phyloP scores from a whole-genome alignment of 2,329 filamentous ascomycete genomes.

The Xylaria sp. region DNA sequence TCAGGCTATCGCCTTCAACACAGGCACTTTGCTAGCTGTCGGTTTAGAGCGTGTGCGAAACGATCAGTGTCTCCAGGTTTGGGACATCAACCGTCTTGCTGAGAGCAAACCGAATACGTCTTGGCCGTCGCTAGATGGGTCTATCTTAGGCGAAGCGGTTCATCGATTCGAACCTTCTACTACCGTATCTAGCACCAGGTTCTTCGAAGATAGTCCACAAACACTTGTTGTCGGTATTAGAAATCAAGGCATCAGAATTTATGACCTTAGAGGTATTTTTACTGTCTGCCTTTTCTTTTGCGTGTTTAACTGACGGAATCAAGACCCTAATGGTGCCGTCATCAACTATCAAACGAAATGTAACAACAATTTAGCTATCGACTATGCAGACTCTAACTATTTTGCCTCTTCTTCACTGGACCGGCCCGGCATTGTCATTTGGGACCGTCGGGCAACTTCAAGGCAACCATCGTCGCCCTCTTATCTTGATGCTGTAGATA shows the following conservation, averaged over 20 bases:
- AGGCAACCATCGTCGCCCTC: constrained; percentile 62
- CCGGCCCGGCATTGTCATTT: constrained; percentile 78
- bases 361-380: constrained; percentile 79
- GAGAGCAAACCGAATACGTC: constrained; percentile 57
- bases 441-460: constrained; percentile 75
- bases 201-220: constrained; percentile 80
- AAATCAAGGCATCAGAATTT: constrained; percentile 77
- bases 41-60: constrained; percentile 83
- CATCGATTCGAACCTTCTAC: constrained; percentile 72
- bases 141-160: constrained; percentile 65
- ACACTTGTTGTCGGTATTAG: constrained; percentile 81
- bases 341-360: constrained; percentile 72
- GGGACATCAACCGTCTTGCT: constrained; percentile 75
- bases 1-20: constrained; percentile 84
- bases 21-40: constrained; percentile 76
- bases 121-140: constrained; percentile 62
- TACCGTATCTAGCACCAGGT: constrained; percentile 83
- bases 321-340: constrained; percentile 62
- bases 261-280: constrained; percentile 76
- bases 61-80: constrained; percentile 84
- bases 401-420: constrained; percentile 83
- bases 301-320: constrained; percentile 38
- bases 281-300: neutral
- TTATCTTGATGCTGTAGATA: constrained; percentile 68
- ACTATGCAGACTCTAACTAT: constrained; percentile 83